Evolutionary conservation across 2,329 filamentous ascomycete species (phyloP), one percentile per base, ranked within the genome.

Genomic region (Fusarium pilosicola): DNA sequence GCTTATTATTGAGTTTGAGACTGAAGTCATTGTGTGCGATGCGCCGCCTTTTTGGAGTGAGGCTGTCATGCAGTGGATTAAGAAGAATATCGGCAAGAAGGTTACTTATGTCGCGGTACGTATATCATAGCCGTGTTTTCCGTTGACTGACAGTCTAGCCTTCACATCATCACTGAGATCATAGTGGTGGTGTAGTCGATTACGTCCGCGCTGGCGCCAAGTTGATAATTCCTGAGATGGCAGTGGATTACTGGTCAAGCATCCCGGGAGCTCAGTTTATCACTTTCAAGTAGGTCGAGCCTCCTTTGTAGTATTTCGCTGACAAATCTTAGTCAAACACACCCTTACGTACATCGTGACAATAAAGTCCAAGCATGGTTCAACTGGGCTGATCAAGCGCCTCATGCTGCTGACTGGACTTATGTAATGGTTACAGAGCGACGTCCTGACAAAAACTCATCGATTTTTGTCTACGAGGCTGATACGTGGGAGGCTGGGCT

Each of bases 121-220:
- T 45, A 8, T 34, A 13, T 15, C 5, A 44, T 5, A 9, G 28
- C 4, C 1, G 7, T 0, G 0, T 14, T 11, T 2, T 4, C 0
- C 5, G 0, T 18, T 17, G 3, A n/a, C 45, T 63, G 1, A 63
- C 3, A 2, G 3, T 7, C 2, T 13, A 74, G 69, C 65, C 72
- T 11, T 58, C 72, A 4, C 73, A 75, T n/a, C 73, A 74, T 22
- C 68, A 75, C 5, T 41, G 69, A 6, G 72, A 71, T 22, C 73
- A 75, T 34, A 61, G 39, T 4, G 72, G 65, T 9, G 73, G 62
- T 3, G 57, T 59, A 5, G 52, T 28, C 1, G 51, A 68, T 4
- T 75, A 71, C 11, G 60, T 68, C 15, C 57, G 45, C 22, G 38
- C 52, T 6, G 69, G 60, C 0, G 57, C 60, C 5, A 75, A 55